Base-by-base conservation (phyloP, 192 early-diverging fungal genomes). In the Coemansia nantahalensis region DNA sequence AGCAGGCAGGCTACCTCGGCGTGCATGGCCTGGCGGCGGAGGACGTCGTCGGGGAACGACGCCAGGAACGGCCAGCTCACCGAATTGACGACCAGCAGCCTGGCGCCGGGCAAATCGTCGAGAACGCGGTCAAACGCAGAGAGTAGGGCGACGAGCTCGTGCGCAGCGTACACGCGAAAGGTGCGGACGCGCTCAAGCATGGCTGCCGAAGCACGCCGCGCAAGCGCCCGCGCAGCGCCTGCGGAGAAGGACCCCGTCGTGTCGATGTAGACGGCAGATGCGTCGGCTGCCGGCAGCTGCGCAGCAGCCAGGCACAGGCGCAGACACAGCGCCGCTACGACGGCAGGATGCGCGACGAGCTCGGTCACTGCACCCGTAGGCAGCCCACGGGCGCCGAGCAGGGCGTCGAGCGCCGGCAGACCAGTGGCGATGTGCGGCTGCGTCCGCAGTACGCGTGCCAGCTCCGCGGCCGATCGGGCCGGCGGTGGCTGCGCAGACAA, bases 31-130 rank as follows among this genome's bases (percentile, higher is more conserved):
- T 68, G 58, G 18, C 66, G 53, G 9, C 50, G 52, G 19, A 56
- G 19, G 4, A 68, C 22, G 19, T 48, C 56, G 39, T 56, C 43
- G 7, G 66, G 39, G 24, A 62, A 56, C 44, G 66, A 61, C 19
- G 50, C 66, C 34, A 68, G 23, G 40, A 61, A 62, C 34, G 66
- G 66, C 66, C 66, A 68, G 59, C 58, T 68, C 35, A 68, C 43
- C 1, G 54, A 60, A 34, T 68, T 61, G 33, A 68, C 21, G 4
- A 57, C 49, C 31, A 68, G 44, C 21, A 68, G 26, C 5, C 66
- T 58, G 17, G 42, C 53, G 19, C 42, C 42, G 17, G 12, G 9
- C 12, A 51, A 13, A 3, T 13, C 15, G 38, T 34, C 14, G n/a
- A 18, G 33, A 13, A 68, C 39, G 19, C 48, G 23, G 15, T 58